Evolutionary conservation across 768 basidiomycete species (phyloP).

Genomic region (Coprinopsis sp.): DNA sequence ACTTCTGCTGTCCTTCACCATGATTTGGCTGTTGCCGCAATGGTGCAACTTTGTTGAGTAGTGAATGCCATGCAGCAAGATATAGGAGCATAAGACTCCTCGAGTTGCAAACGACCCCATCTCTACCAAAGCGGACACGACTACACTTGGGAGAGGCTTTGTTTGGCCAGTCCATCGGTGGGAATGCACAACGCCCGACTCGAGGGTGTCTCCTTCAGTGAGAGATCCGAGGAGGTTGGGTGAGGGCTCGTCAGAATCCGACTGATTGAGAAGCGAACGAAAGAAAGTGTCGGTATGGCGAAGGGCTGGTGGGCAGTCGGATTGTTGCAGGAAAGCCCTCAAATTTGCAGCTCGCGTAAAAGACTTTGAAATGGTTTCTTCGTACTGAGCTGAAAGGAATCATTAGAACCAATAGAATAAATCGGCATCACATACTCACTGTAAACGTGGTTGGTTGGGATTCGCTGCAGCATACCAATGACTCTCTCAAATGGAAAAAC

Average conservation of each 20-base stretch:
- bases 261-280: conserved; percentile 9
- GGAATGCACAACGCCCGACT: not conserved
- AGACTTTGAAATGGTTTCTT: conserved; percentile 15
- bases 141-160: not conserved
- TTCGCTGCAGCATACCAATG: conserved; percentile 22
- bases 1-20: not conserved
- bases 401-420: not conserved
- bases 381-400: conserved; percentile 14
- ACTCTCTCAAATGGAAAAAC: conserved; percentile 32
- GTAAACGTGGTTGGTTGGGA: conserved; percentile 13
- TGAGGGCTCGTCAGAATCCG: not conserved
- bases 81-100: not conserved
- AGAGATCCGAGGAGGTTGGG: not conserved
- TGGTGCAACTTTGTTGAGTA: not conserved
- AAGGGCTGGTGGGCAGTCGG: conserved; percentile 13
- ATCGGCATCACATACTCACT: conserved; percentile 9
- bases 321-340: conserved; percentile 8
- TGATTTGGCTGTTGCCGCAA: not conserved
- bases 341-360: conserved; percentile 15
- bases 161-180: not conserved
- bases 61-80: not conserved
- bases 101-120: too few relatives aligned
- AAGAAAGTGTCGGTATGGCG: conserved; percentile 5
- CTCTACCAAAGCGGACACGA: not conserved
- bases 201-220: too few relatives aligned